Conservation (phyloP, 139 green algal species). For the Coelastrella sp. region DNA sequence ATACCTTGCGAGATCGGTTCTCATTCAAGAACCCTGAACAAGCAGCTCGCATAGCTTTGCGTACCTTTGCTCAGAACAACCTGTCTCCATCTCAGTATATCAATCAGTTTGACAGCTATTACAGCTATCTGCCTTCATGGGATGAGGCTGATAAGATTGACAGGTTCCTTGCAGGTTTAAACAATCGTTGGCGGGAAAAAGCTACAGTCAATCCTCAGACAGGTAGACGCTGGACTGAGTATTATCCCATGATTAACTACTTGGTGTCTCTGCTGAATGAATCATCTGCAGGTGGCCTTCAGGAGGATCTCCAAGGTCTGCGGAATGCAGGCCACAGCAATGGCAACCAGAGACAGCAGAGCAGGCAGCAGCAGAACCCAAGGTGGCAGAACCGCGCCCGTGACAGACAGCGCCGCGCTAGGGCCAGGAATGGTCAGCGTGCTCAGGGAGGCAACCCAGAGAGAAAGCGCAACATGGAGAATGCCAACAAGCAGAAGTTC, state of each 20-base stretch:
- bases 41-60: not conserved
- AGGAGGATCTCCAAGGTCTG: not conserved
- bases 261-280: not conserved
- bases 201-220: not conserved
- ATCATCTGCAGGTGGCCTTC: not conserved
- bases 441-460: not conserved
- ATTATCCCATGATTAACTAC: not conserved
- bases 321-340: not conserved
- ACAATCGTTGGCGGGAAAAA: not conserved
- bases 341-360: not conserved
- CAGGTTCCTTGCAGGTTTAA: not conserved
- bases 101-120: not conserved
- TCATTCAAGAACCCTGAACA: conserved; percentile 5
- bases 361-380: not conserved
- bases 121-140: not conserved
- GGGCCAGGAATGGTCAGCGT: not conserved
- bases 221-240: not conserved
- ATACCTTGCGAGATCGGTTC: not conserved
- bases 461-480: not conserved
- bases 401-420: no score
- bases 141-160: not conserved
- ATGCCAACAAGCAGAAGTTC: not conserved
- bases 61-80: not conserved
- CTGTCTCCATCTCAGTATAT: not conserved
- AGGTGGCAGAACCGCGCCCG: no score